These are phyloP conservation scores for Marasmius oreades DNA, from an alignment of 1,284 basidiomycete genomes.

Conservation along the genomic window DNA sequence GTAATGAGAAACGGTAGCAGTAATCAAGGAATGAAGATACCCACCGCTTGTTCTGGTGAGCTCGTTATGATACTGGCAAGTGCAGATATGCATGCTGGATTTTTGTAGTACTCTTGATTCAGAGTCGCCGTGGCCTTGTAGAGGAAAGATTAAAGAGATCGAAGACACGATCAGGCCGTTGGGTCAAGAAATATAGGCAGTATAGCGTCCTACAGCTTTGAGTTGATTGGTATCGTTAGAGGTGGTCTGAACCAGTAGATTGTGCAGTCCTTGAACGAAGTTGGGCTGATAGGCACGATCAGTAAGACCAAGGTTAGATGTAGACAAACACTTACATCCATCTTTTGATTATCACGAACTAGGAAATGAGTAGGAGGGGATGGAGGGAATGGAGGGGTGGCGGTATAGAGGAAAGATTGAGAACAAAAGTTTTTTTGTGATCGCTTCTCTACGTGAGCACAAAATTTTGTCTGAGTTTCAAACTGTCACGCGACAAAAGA, in stretches of 20 bases:
- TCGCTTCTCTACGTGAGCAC: neutral
- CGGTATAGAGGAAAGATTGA: neutral
- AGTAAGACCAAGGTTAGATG: constrained; percentile 6
- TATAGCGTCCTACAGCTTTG: constrained; percentile 69
- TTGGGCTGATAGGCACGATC: constrained; percentile 41
- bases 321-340: constrained; percentile 25
- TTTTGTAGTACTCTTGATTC: constrained; percentile 91
- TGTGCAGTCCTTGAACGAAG: constrained; percentile 78
- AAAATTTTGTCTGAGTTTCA: constrained; percentile 43
- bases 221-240: constrained; percentile 84
- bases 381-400: constrained; percentile 2
- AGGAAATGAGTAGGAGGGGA: constrained; percentile 7
- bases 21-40: constrained; percentile 23
- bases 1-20: constrained; percentile 11
- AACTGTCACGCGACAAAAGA: neutral
- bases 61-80: constrained; percentile 87
- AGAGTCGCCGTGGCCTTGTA: constrained; percentile 86
- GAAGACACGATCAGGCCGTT: constrained; percentile 4
- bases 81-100: constrained; percentile 86
- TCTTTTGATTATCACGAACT: constrained; percentile 18
- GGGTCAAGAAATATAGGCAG: constrained; percentile 20
- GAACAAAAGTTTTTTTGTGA: neutral
- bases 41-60: constrained; percentile 71
- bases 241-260: constrained; percentile 80
- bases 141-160: neutral